Percentiles rank a stretch among this genome's conserved stretches.
Conservation (phyloP, 352 stramenopile species). For the Pelagophyceae sp. region DNA sequence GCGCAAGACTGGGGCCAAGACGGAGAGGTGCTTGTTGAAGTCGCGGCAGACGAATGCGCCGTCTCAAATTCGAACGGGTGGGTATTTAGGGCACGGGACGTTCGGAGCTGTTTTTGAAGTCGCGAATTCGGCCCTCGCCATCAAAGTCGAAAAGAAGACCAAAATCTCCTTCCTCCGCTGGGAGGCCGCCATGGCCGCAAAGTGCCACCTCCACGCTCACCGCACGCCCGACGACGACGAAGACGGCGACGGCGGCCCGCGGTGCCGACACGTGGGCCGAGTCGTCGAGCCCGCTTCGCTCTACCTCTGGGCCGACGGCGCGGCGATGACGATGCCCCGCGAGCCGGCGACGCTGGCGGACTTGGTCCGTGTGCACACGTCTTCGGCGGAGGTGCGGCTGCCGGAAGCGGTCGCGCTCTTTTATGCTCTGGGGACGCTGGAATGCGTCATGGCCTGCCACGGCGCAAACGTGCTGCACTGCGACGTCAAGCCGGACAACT, state of each 20-base stretch:
- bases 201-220: not conserved
- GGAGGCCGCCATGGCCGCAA: not conserved
- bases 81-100: conserved; percentile 6
- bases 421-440: not conserved
- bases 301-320: not conserved
- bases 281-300: not conserved
- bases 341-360: not conserved
- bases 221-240: not conserved
- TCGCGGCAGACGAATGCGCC: too few relatives aligned
- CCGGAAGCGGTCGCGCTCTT: conserved; percentile 6
- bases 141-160: not conserved
- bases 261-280: too few relatives aligned
- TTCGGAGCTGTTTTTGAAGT: conserved; percentile 6
- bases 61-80: not conserved
- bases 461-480: not conserved
- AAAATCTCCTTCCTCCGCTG: not conserved
- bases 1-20: not conserved
- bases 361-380: not conserved
- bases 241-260: too few relatives aligned
- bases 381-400: not conserved
- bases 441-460: not conserved
- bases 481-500: conserved; percentile 19
- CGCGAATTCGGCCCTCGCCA: not conserved
- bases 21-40: not conserved
- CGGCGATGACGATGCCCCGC: not conserved